Evolutionary conservation across 2,329 filamentous ascomycete genomes (phyloP).

Genomic region (Trichoderma sp.): DNA sequence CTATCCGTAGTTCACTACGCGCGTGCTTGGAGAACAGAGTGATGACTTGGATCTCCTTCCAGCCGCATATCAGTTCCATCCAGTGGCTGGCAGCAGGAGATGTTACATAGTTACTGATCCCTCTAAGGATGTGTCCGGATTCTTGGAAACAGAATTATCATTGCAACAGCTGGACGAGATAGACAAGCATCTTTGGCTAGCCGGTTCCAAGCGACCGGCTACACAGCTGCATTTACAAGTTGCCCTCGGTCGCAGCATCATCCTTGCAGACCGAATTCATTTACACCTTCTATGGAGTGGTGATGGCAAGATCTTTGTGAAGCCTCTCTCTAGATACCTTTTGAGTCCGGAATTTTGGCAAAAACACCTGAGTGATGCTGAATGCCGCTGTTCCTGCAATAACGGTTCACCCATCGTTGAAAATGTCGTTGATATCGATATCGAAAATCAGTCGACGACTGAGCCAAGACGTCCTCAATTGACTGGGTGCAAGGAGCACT

Average conservation of each 20-base stretch:
- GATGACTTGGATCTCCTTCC: not conserved
- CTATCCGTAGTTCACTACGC: not conserved
- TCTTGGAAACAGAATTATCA: constrained; percentile 19
- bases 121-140: not conserved
- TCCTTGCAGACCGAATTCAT: constrained; percentile 32
- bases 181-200: constrained; percentile 28
- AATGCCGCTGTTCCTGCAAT: not conserved
- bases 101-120: not conserved
- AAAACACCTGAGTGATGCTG: not conserved
- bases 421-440: not conserved
- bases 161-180: constrained; percentile 19
- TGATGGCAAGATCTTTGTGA: constrained; percentile 30
- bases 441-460: not conserved
- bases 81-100: not conserved
- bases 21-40: not conserved
- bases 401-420: not conserved
- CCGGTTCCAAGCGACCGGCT: constrained; percentile 27
- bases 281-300: constrained; percentile 30
- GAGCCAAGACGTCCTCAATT: not conserved
- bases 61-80: not conserved
- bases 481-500: not conserved
- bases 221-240: constrained; percentile 28
- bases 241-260: constrained; percentile 26
- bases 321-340: constrained; percentile 36
- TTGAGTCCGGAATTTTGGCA: constrained; percentile 26